Percentiles rank a stretch among this genome's conserved stretches.
Evolutionary conservation across 164 flowering plant species (phyloP).

Genomic region (Umbilicus rupestris): DNA sequence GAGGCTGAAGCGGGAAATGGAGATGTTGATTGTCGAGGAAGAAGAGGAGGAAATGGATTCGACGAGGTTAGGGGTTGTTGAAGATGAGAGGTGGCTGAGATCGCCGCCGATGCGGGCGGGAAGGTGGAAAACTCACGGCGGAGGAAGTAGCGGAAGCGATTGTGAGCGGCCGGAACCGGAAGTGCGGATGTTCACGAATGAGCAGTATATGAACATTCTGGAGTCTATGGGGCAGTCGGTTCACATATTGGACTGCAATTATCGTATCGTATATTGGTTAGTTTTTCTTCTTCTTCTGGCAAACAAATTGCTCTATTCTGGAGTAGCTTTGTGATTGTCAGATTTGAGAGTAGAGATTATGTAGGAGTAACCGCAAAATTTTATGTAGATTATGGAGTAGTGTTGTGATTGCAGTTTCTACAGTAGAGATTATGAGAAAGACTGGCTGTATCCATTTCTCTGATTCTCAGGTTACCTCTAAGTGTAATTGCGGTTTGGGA

Average conservation of each 20-base stretch:
- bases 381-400: not conserved
- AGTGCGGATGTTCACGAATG: not conserved
- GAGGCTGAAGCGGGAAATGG: constrained; percentile 1
- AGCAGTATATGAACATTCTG: constrained; percentile 4
- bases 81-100: not conserved
- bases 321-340: not conserved
- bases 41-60: not conserved
- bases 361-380: no score
- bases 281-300: not conserved
- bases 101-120: not conserved
- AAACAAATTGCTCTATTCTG: not conserved
- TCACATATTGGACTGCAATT: constrained; percentile 3
- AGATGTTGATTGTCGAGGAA: not conserved
- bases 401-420: not conserved
- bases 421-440: not conserved
- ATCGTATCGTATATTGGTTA: not conserved
- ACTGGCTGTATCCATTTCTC: not conserved
- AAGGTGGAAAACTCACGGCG: not conserved
- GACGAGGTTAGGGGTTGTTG: no score
- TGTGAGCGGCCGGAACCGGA: not conserved
- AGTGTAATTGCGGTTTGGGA: no score
- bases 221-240: constrained; percentile 5
- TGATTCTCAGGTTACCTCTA: not conserved
- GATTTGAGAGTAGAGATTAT: not conserved
- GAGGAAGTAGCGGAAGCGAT: not conserved